Conservation (phyloP, 2,329 filamentous ascomycete species). For the Corynespora cassiicola region DNA sequence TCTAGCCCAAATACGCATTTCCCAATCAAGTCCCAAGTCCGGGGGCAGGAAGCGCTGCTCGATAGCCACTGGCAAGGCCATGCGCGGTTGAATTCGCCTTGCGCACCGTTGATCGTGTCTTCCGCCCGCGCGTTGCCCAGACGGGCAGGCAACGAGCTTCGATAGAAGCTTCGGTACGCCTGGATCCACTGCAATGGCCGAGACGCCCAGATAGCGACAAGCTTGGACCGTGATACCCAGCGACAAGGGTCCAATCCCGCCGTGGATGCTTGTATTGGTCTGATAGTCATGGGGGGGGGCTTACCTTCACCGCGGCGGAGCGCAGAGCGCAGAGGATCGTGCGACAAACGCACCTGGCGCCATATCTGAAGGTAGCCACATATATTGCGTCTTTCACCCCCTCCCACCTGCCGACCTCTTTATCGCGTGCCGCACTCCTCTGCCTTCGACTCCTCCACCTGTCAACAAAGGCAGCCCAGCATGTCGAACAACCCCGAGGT, state of each 20-base stretch:
- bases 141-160: conserved; percentile 16
- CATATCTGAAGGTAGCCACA: conserved; percentile 6
- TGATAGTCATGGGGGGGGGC: conserved; percentile 17
- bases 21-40: conserved; percentile 11
- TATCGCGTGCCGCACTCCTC: conserved; percentile 13
- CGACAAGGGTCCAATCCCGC: conserved; percentile 8
- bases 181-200: conserved; percentile 12
- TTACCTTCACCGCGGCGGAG: conserved; percentile 12
- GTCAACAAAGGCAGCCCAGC: conserved; percentile 13
- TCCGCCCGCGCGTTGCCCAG: conserved; percentile 6
- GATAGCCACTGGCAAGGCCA: conserved; percentile 4
- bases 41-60: conserved; percentile 3
- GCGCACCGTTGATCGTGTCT: conserved; percentile 7
- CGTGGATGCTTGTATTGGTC: no score
- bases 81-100: conserved; percentile 5
- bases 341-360: no score
- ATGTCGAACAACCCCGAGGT: conserved; percentile 34
- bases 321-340: no score
- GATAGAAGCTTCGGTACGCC: conserved; percentile 18
- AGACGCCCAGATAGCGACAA: conserved; percentile 12
- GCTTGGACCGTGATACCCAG: conserved; percentile 10
- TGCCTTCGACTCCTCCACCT: no score
- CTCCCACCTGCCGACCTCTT: conserved; percentile 7
- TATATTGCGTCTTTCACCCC: conserved; percentile 19
- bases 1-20: conserved; percentile 6